These are phyloP conservation scores for Aspergillus steynii DNA, from an alignment of 495 filamentous ascomycete species.

Conservation along the genomic window DNA sequence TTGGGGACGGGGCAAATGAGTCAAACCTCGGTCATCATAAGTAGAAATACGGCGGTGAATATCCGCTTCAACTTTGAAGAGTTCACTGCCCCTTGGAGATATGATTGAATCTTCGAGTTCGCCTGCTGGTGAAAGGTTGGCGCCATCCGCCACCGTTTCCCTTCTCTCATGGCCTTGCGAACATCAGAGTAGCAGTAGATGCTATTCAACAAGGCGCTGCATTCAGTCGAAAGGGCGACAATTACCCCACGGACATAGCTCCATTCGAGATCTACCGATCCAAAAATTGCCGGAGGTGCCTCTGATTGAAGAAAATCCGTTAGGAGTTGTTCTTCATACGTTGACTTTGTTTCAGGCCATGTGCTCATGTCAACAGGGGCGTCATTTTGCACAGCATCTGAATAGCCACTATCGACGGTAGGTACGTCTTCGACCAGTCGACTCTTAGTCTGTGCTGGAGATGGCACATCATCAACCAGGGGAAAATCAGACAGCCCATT, in stretches of 20 bases:
- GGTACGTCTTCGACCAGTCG: background rate
- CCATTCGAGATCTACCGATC: slow-evolving; percentile 38
- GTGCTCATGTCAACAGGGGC: background rate
- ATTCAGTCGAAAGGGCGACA: slow-evolving; percentile 27
- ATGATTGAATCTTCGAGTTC: slow-evolving; percentile 36
- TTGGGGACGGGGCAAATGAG: background rate
- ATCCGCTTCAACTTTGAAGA: slow-evolving; percentile 29
- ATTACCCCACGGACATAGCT: slow-evolving; percentile 33
- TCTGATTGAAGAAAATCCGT: slow-evolving; percentile 35
- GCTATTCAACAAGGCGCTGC: slow-evolving; percentile 30
- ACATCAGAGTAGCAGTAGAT: slow-evolving; percentile 42
- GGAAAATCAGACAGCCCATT: slow-evolving; percentile 24
- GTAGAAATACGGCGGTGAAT: slow-evolving; percentile 35
- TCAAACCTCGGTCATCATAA: slow-evolving; percentile 44
- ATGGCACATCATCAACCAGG: background rate
- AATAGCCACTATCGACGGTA: background rate
- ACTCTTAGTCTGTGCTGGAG: background rate
- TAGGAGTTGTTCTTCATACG: slow-evolving; percentile 38
- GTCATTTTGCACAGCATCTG: background rate
- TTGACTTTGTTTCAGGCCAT: slow-evolving; percentile 13
- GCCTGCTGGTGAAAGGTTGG: slow-evolving; percentile 36
- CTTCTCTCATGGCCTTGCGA: slow-evolving; percentile 30
- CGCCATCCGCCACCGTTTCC: slow-evolving; percentile 34
- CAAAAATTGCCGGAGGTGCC: slow-evolving; percentile 39
- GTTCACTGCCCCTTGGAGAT: slow-evolving; percentile 30